Percentiles rank a stretch among this genome's conserved stretches.
Conservation (phyloP, 23 red algal genomes). For the Gracilaria gracilis region DNA sequence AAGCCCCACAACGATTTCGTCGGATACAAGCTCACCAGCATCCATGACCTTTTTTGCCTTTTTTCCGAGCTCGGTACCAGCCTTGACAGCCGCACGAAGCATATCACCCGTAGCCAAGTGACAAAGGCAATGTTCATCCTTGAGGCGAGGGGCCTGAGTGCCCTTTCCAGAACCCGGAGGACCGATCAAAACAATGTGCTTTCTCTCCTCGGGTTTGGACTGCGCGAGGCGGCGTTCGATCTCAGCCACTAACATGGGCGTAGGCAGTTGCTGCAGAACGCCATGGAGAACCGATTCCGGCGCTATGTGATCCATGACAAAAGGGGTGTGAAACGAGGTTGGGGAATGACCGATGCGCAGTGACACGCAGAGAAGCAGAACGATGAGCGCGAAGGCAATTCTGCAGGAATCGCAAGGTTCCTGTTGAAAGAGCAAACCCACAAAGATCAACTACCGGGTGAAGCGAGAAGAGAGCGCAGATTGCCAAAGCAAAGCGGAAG, state of each 20-base stretch:
- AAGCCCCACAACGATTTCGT: conserved; percentile 95
- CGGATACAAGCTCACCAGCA: conserved; percentile 86
- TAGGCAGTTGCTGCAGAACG: conserved; percentile 65
- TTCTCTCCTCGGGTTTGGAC: conserved; percentile 31
- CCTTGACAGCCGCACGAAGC: conserved; percentile 88
- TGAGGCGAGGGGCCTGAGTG: conserved; percentile 91
- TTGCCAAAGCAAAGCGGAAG: not conserved
- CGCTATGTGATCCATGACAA: conserved; percentile 12
- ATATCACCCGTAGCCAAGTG: conserved; percentile 99
- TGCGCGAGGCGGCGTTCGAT: conserved; percentile 65
- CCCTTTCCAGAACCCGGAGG: conserved; percentile 98
- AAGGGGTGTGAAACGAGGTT: not conserved
- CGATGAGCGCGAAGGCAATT: not conserved
- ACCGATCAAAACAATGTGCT: conserved; percentile 79
- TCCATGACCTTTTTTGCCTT: conserved; percentile 97
- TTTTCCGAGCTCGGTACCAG: conserved; percentile 85
- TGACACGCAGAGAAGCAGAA: not conserved
- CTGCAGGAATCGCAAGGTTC: not conserved
- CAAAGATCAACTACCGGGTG: not conserved
- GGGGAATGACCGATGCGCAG: not conserved
- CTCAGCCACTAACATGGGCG: conserved; percentile 52
- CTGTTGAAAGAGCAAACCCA: not conserved
- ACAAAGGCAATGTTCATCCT: conserved; percentile 89
- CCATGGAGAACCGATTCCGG: conserved; percentile 55
- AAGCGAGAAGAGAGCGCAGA: not conserved